These are phyloP conservation scores for Alopecurus myosuroides DNA, from an alignment of 176 grass and related monocot species.

Conservation along the genomic window DNA sequence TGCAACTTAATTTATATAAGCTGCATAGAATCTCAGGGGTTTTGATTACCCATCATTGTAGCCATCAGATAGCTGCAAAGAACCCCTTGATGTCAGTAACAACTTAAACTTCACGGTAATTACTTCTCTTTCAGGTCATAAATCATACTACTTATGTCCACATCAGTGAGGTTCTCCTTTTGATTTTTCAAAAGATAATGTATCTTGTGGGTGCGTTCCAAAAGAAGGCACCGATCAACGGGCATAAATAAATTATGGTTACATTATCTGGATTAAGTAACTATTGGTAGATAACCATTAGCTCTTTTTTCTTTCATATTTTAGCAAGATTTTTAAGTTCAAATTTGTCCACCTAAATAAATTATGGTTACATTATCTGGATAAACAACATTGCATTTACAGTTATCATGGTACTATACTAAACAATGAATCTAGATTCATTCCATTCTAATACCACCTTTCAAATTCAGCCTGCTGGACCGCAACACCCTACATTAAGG, in stretches of 20 bases:
- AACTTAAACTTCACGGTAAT: conserved; percentile 83
- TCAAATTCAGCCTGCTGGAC: conserved; percentile 76
- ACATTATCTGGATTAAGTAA: not conserved
- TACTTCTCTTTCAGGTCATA: conserved; percentile 86
- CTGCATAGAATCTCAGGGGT: conserved; percentile 54
- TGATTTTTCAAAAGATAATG: conserved; percentile 18
- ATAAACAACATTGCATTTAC: conserved; percentile 33
- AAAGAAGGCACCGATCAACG: not conserved
- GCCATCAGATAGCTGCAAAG: conserved; percentile 72
- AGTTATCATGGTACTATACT: not conserved
- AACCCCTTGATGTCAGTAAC: conserved; percentile 86
- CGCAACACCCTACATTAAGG: conserved; percentile 50
- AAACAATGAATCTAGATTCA: conserved; percentile 15
- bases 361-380: too few species aligned
- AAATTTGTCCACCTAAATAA: conserved; percentile 82
- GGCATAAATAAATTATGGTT: not conserved
- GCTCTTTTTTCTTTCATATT: conserved; percentile 68
- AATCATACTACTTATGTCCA: not conserved
- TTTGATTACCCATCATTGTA: conserved; percentile 69
- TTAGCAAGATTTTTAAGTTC: conserved; percentile 93
- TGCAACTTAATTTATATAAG: conserved; percentile 1
- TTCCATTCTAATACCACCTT: conserved; percentile 13
- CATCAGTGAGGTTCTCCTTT: not conserved
- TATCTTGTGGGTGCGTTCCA: not conserved
- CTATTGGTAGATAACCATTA: not conserved